A percentile compares a stretch with the other conserved stretches of the same genome.
Conservation (phyloP, 2,329 filamentous ascomycete genomes). For the Orbilia brochopaga region DNA sequence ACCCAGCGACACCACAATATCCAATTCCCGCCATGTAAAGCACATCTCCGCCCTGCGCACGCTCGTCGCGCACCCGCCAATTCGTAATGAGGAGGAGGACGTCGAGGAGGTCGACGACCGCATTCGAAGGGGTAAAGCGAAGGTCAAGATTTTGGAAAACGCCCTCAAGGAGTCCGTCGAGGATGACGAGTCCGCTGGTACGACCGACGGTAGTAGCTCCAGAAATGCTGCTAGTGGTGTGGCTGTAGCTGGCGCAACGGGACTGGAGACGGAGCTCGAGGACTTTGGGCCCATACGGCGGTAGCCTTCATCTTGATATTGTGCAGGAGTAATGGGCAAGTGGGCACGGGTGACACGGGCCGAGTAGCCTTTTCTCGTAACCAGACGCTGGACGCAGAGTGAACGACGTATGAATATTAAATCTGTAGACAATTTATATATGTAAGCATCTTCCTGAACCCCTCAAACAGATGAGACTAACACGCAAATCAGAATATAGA, state of each 20-base stretch:
- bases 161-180: slow-evolving; percentile 62
- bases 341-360: too few species aligned
- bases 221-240: neutral
- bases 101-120: slow-evolving; percentile 92
- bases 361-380: too few species aligned
- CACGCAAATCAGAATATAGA: too few species aligned
- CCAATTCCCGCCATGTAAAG: slow-evolving; percentile 72
- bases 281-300: slow-evolving; percentile 28
- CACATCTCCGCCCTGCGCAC: slow-evolving; percentile 78
- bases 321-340: too few species aligned
- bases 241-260: slow-evolving; percentile 9
- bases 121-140: slow-evolving; percentile 79
- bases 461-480: too few species aligned
- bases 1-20: slow-evolving; percentile 57
- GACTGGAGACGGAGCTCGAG: slow-evolving; percentile 39
- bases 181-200: neutral
- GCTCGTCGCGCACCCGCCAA: slow-evolving; percentile 77
- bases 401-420: too few species aligned
- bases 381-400: too few species aligned
- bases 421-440: too few species aligned
- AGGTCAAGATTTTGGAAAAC: slow-evolving; percentile 82
- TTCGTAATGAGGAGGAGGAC: slow-evolving; percentile 82
- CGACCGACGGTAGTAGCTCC: neutral
- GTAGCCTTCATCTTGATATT: too few species aligned
- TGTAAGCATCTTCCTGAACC: too few species aligned